phyloP scores from a whole-genome alignment of 768 basidiomycete species.

The Tubosaeta sp. region DNA sequence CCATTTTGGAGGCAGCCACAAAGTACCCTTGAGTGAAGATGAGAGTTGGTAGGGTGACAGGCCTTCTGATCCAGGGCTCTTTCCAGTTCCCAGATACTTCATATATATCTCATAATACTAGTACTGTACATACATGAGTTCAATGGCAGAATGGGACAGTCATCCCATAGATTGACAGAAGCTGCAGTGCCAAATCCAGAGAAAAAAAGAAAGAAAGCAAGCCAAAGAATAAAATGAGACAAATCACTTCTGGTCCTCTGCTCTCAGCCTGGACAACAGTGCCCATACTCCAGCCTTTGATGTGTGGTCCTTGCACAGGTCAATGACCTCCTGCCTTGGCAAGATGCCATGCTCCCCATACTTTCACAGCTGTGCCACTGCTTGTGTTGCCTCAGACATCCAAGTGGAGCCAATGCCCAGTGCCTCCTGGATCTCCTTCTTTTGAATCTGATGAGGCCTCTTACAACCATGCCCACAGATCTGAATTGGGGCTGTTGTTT shows the following conservation, averaged over 20 bases:
- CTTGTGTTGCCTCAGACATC: neutral
- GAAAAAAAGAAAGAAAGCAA: no score
- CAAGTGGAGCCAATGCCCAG: neutral
- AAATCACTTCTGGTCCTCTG: neutral
- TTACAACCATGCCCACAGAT: neutral
- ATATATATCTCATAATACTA: no score
- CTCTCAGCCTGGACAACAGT: neutral
- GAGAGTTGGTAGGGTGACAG: no score
- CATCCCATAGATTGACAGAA: no score
- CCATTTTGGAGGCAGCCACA: neutral
- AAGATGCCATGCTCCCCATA: neutral
- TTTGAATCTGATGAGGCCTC: neutral
- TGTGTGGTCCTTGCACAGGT: neutral
- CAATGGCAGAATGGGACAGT: no score
- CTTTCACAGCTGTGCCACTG: neutral
- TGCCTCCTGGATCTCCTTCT: neutral
- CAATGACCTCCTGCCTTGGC: neutral
- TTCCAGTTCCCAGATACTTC: no score
- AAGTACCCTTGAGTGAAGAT: neutral
- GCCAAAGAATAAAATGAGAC: no score
- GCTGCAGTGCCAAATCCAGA: no score
- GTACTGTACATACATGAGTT: no score
- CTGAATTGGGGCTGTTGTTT: neutral
- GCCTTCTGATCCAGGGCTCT: no score
- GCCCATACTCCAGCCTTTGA: neutral